These are phyloP conservation scores for Penicillium corylophilum DNA, from an alignment of 2,329 filamentous ascomycete species.

Conservation along the genomic window DNA sequence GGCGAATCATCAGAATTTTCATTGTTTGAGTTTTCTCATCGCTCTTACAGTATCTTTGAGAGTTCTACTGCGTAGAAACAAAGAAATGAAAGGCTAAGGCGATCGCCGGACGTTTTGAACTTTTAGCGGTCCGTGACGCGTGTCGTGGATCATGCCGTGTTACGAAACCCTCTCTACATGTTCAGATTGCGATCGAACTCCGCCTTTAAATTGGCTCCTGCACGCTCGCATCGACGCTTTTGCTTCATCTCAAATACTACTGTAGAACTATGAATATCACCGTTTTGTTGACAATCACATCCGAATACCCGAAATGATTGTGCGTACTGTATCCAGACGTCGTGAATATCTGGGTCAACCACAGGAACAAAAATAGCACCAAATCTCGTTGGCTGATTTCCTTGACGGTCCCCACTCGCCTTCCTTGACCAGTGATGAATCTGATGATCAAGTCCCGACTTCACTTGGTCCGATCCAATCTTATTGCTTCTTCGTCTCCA, in stretches of 20 bases:
- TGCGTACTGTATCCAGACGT: background rate
- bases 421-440: conserved; percentile 2
- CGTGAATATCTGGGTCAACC: conserved; percentile 39
- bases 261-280: no score
- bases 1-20: background rate
- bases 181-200: background rate
- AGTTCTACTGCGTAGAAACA: background rate
- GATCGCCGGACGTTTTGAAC: background rate
- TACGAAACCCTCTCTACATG: background rate
- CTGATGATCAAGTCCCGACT: conserved; percentile 4
- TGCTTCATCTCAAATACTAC: background rate
- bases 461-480: conserved; percentile 10
- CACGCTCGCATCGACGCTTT: background rate
- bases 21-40: background rate
- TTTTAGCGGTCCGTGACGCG: background rate
- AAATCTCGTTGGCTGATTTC: conserved; percentile 4
- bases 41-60: background rate
- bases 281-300: background rate
- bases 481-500: conserved; percentile 1
- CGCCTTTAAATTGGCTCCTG: background rate
- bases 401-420: conserved; percentile 1
- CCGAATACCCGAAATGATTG: background rate
- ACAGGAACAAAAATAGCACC: conserved; percentile 9
- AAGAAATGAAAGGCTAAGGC: background rate
- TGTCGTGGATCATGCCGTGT: background rate